Conservation (phyloP, 164 flowering plant genomes). For the Kalanchoe fedtschenkoi region DNA sequence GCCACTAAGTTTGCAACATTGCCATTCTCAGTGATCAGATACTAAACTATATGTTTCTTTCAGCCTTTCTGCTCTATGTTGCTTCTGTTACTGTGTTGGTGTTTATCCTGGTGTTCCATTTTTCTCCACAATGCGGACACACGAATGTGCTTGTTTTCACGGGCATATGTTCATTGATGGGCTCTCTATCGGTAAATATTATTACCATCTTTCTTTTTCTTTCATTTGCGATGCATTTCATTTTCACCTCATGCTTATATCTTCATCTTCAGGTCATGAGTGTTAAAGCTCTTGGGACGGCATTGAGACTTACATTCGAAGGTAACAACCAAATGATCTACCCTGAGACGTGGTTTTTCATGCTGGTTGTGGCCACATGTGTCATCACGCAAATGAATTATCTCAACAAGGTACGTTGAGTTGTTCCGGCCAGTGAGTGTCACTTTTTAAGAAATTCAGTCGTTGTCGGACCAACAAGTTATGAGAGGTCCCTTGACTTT, state of each 20-base stretch:
- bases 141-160: slow-evolving; percentile 62
- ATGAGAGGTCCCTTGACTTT: background rate
- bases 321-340: slow-evolving; percentile 64
- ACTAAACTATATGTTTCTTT: slow-evolving; percentile 11
- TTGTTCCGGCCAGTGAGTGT: background rate
- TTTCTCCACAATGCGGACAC: slow-evolving; percentile 57
- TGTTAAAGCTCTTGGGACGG: slow-evolving; percentile 84
- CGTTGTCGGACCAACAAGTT: background rate
- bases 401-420: slow-evolving; percentile 60
- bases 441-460: background rate
- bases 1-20: background rate
- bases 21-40: slow-evolving; percentile 1
- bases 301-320: slow-evolving; percentile 67
- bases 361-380: slow-evolving; percentile 53
- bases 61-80: slow-evolving; percentile 79
- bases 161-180: slow-evolving; percentile 85
- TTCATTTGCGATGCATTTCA: background rate
- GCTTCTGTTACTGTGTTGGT: slow-evolving; percentile 56
- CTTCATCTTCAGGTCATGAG: slow-evolving; percentile 70
- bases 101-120: slow-evolving; percentile 54
- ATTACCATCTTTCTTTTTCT: background rate
- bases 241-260: background rate
- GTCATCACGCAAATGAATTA: slow-evolving; percentile 82
- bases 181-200: slow-evolving; percentile 66
- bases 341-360: slow-evolving; percentile 78